Evolutionary conservation across 2,329 filamentous ascomycete species (phyloP), one percentile per base, ranked within the genome.

Genomic region (Tolypocladium cylindrosporum): DNA sequence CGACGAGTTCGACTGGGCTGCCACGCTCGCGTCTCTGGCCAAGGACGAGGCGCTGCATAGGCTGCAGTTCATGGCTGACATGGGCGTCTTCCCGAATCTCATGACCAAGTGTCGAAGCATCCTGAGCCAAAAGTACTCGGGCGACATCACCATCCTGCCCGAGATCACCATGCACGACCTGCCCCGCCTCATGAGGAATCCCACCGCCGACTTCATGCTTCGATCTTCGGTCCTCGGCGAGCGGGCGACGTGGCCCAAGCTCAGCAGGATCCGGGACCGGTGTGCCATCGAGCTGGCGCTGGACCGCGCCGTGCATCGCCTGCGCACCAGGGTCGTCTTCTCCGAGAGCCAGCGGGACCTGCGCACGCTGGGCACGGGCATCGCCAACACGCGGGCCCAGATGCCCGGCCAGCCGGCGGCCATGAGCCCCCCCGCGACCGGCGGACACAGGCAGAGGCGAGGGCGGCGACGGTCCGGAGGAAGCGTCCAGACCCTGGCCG

Each of bases 81-180:
- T 95, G 39, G 90, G 91, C 21, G 74, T 96, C 50, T 87, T 94
- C 61, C 89, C 90, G 19, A 94, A 88, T 58, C 77, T 89, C 1
- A 80, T 91, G 63, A 90, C 87, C 53, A 95, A 96, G 69, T 79
- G 87, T 27, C 82, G 85, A 48, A 92, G 90, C 1, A 85, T 97
- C 19, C 79, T 97, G 55, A 92, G 86, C 62, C 93, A 97, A 67
- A 90, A 89, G 62, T 97, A 97, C 67, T 92, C 90, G 2, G 93
- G 93, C 8, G 92, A 97, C 71, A 96, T 97, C 68, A 97, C 91
- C 51, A 96, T 97, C 57, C 79, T 96, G 39, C 92, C 92, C 0
- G 85, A 91, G 57, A 87, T 96, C 59, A 82, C 82, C 5, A 84
- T 88, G 56, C 79, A 85, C 9, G 87, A 95, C 61, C 82, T 95